phyloP scores from a whole-genome alignment of 1,139 yeast species.

The Taiozyma sp. region DNA sequence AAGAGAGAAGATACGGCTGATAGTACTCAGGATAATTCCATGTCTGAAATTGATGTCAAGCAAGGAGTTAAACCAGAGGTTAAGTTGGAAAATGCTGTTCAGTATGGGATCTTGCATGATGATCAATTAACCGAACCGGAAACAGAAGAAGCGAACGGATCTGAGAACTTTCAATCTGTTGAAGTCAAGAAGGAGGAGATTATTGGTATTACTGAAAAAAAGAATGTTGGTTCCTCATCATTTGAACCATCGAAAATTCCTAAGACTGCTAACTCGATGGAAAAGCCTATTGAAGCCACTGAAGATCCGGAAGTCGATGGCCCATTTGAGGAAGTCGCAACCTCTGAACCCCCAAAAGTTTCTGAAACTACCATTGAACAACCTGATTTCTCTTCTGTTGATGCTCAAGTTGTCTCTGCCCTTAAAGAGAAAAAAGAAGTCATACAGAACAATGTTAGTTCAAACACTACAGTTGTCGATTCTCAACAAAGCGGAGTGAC shows the following conservation, averaged over 20 bases:
- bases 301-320: background rate
- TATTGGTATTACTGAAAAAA: background rate
- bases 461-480: background rate
- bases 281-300: background rate
- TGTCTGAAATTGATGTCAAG: background rate
- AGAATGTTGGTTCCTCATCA: background rate
- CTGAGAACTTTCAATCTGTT: background rate
- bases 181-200: background rate
- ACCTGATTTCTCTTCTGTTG: background rate
- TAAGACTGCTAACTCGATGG: background rate
- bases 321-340: background rate
- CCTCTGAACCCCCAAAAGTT: background rate
- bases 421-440: background rate
- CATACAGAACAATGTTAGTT: too few relatives aligned
- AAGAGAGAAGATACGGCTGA: slow-evolving; percentile 3
- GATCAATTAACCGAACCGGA: background rate
- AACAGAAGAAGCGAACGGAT: background rate
- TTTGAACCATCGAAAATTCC: background rate
- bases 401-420: background rate
- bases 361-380: background rate
- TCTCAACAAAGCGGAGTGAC: background rate
- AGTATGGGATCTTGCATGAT: background rate
- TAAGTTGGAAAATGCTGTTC: background rate
- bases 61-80: background rate
- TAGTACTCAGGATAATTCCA: background rate